Percentiles rank a stretch among this genome's conserved stretches.
phyloP scores from a whole-genome alignment of 2,329 filamentous ascomycete genomes.

The Diplocarpon rosae region DNA sequence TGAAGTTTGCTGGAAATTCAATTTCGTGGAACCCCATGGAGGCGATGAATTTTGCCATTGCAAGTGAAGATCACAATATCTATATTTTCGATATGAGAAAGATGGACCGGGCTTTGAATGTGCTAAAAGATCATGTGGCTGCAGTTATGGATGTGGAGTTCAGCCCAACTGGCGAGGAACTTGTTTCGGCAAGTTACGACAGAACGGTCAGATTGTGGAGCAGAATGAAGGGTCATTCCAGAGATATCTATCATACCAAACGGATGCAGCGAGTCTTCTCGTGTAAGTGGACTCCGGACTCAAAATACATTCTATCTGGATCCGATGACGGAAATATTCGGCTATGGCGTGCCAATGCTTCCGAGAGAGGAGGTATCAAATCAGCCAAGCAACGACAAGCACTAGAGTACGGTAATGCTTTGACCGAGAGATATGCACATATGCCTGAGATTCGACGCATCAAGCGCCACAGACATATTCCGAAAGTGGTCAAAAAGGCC shows the following conservation, averaged over 20 bases:
- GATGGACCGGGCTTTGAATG: constrained; percentile 76
- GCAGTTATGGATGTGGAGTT: constrained; percentile 97
- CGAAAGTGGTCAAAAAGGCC: constrained; percentile 91
- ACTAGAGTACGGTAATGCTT: constrained; percentile 80
- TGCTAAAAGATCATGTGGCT: constrained; percentile 77
- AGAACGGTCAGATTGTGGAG: constrained; percentile 81
- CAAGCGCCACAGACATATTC: constrained; percentile 79
- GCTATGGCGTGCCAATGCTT: constrained; percentile 82
- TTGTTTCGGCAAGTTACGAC: constrained; percentile 83
- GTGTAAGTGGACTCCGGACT: constrained; percentile 75
- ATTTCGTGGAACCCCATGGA: constrained; percentile 95
- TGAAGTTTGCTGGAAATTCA: constrained; percentile 74
- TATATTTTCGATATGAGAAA: constrained; percentile 84
- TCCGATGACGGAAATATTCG: constrained; percentile 89
- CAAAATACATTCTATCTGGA: constrained; percentile 79
- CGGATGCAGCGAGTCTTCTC: constrained; percentile 94
- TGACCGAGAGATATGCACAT: constrained; percentile 76
- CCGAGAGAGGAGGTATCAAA: constrained; percentile 73
- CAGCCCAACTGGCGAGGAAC: constrained; percentile 84
- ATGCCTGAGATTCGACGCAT: constrained; percentile 96
- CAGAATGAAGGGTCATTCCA: constrained; percentile 67
- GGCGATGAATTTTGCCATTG: constrained; percentile 87
- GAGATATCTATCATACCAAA: constrained; percentile 95
- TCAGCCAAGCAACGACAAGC: constrained; percentile 75
- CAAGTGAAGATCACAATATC: constrained; percentile 65